Evolutionary conservation across 768 basidiomycete species (phyloP), one percentile per base, ranked within the genome.

Genomic region (Lanmaoa rubissima): DNA sequence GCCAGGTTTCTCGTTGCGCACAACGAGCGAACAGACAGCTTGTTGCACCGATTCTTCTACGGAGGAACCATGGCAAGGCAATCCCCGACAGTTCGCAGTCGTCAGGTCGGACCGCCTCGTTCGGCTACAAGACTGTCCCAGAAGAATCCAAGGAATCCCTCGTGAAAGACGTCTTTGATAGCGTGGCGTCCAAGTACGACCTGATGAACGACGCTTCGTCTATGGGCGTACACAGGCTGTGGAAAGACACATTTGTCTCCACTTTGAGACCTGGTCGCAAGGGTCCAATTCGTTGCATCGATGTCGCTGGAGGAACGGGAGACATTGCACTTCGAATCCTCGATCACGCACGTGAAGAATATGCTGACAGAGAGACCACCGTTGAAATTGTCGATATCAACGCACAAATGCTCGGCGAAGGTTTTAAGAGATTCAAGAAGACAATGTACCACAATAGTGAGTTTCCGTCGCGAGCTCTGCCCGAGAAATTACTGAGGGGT

Each of bases 141-240:
- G 90, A 92, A 69, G 86, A 90, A 35, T 71, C 80, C 36, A 99
- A 99, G 70, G 96, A 98, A 75, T 75, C 81, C 2, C 80, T 98
- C 45, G 97, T 99, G 59, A 92, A 91, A 65, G 83, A 82, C 61
- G 95, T 99, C 50, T 99, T 99, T 75, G 86, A 92, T 67, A 96
- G 92, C 8, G 97, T 99, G 55, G 94, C 97, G 42, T 88, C 92
- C 36, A 88, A 83, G 44, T 99, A 99, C 75, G 97, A 98, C 73
- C 73, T 98, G 41, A 97, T 99, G 96, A 99, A 99, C 78, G 97
- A 98, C 69, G 92, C 94, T n/a, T 91, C 94, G 73, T 98, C 97
- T 4, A 75, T 98, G 59, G 97, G 97, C 36, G 87, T 98, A 11
- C 97, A 98, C 69, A 82, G 97, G 52, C 76, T 99, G 24, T 99